Percentiles rank a stretch among this genome's conserved stretches.
These are phyloP conservation scores for Phytophthora parvispora DNA, from an alignment of 352 stramenopile species.

Conservation along the genomic window DNA sequence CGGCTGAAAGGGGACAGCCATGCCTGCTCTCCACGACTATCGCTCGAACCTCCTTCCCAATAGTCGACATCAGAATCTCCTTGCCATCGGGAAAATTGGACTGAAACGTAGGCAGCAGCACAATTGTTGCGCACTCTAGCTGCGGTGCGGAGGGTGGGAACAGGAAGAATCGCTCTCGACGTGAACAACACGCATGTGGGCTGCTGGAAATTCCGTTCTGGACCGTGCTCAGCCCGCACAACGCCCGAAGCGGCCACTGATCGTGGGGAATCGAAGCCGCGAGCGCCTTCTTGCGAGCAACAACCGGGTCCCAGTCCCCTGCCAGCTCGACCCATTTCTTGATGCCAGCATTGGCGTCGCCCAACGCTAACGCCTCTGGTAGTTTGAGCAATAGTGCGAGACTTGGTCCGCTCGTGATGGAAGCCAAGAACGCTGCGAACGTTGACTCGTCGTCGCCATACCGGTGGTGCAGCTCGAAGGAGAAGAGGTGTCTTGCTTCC, in stretches of 20 bases:
- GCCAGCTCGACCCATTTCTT: constrained; percentile 52
- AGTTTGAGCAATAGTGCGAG: constrained; percentile 69
- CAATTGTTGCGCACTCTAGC: constrained; percentile 49
- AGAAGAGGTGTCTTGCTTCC: constrained; percentile 52
- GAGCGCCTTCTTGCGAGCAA: constrained; percentile 54
- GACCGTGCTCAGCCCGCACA: constrained; percentile 71
- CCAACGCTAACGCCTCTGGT: constrained; percentile 17
- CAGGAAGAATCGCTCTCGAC: constrained; percentile 72
- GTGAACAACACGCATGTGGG: constrained; percentile 56
- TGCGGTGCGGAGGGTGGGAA: constrained; percentile 43
- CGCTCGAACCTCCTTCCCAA: constrained; percentile 30
- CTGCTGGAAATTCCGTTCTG: constrained; percentile 80
- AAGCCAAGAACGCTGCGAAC: constrained; percentile 57
- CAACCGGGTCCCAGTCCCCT: constrained; percentile 63
- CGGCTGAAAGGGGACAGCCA: constrained; percentile 6
- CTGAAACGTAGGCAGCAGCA: constrained; percentile 53
- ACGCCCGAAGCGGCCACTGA: constrained; percentile 71
- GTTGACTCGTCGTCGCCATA: constrained; percentile 31
- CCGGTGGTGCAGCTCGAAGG: constrained; percentile 34
- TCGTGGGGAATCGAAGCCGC: constrained; percentile 40
- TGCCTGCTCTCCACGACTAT: constrained; percentile 33
- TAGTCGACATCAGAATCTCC: constrained; percentile 34
- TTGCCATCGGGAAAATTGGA: constrained; percentile 29
- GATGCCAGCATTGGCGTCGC: constrained; percentile 34
- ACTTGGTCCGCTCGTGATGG: constrained; percentile 71